These are phyloP conservation scores for Fusarium gaditjirri DNA, from an alignment of 2,329 filamentous ascomycete genomes.

Conservation along the genomic window DNA sequence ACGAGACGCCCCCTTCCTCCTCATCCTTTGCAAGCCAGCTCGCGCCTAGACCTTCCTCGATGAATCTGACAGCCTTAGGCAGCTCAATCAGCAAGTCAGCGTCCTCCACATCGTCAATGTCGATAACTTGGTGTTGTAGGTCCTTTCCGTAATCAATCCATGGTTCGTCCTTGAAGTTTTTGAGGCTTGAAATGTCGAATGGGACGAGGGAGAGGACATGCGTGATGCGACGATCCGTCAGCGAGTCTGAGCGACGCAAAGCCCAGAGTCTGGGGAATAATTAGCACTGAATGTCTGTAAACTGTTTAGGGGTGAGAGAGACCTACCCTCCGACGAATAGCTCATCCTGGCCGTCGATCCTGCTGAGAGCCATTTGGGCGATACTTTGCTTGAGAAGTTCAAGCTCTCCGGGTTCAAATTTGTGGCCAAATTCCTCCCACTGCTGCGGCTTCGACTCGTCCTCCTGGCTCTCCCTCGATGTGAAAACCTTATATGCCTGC, in stretches of 20 bases:
- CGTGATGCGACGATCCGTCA: constrained; percentile 81
- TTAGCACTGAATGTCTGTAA: constrained; percentile 17
- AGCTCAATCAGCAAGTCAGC: constrained; percentile 87
- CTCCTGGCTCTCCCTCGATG: not conserved
- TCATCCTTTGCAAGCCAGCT: constrained; percentile 20
- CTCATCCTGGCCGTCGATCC: constrained; percentile 55
- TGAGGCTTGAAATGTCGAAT: constrained; percentile 55
- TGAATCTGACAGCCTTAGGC: constrained; percentile 81
- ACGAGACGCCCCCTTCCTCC: constrained; percentile 33
- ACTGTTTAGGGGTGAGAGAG: not conserved
- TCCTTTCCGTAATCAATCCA: constrained; percentile 62
- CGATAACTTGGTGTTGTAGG: constrained; percentile 80
- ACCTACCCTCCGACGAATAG: constrained; percentile 56
- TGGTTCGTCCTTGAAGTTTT: constrained; percentile 61
- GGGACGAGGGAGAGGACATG: constrained; percentile 88
- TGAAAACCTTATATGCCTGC: not conserved
- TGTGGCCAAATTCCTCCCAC: constrained; percentile 44
- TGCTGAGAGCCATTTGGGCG: constrained; percentile 55
- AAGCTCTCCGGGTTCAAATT: constrained; percentile 35
- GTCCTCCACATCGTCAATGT: constrained; percentile 91
- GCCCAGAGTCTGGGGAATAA: constrained; percentile 72
- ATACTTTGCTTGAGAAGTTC: constrained; percentile 47
- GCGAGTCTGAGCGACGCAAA: constrained; percentile 74
- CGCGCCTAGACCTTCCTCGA: constrained; percentile 74
- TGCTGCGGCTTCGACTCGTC: constrained; percentile 25